Evolutionary conservation across 345 rosid genomes (phyloP).

Genomic region (Geranium rotundifolium): DNA sequence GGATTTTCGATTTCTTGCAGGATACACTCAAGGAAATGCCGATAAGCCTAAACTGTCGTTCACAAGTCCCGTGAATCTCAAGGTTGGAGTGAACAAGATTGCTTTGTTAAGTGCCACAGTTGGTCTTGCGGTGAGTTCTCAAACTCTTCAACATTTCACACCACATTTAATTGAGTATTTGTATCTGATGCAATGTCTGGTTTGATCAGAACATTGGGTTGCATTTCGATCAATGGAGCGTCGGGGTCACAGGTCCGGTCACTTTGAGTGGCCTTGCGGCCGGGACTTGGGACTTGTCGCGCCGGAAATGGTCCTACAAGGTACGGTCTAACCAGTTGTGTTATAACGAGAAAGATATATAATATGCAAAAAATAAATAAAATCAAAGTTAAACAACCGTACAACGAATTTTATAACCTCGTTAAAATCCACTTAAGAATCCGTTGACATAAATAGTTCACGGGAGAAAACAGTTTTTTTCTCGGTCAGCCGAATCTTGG

Average conservation of each 20-base stretch:
- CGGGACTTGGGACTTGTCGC: constrained; percentile 70
- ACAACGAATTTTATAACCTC: too few relatives aligned
- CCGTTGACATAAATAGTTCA: too few relatives aligned
- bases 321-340: constrained; percentile 25
- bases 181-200: background rate
- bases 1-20: constrained; percentile 21
- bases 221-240: constrained; percentile 73
- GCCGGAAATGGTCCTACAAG: constrained; percentile 91
- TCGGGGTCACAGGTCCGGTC: constrained; percentile 78
- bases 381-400: too few relatives aligned
- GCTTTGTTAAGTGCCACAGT: constrained; percentile 67
- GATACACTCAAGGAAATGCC: constrained; percentile 55
- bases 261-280: constrained; percentile 57
- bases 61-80: constrained; percentile 52
- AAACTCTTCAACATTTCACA: background rate
- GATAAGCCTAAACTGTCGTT: constrained; percentile 50
- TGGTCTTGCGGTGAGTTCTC: constrained; percentile 73
- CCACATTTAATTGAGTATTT: background rate
- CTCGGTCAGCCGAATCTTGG: too few relatives aligned
- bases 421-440: too few relatives aligned
- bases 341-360: constrained; percentile 8
- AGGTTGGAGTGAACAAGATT: constrained; percentile 71
- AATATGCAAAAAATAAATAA: too few relatives aligned
- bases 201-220: constrained; percentile 72
- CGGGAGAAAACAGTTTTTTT: too few relatives aligned